These are phyloP conservation scores for Waltergamsia citrina DNA, from an alignment of 2,329 filamentous ascomycete genomes.

Conservation along the genomic window DNA sequence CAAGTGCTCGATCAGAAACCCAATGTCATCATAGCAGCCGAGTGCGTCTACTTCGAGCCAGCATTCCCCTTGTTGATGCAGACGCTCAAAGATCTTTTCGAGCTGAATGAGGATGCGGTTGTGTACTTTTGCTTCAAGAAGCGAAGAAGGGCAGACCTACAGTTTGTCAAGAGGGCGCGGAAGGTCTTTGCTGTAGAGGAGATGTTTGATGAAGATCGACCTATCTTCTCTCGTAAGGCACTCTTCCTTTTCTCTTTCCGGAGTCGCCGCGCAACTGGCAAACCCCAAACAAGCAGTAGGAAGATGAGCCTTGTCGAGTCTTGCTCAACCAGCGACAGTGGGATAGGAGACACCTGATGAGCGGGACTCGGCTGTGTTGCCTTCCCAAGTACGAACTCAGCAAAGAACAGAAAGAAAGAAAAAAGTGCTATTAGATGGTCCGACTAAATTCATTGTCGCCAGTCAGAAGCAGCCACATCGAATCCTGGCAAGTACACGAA, in stretches of 20 bases:
- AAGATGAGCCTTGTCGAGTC: too few species aligned
- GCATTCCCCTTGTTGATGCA: conserved; percentile 80
- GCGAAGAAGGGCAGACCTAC: conserved; percentile 69
- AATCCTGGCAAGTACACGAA: too few species aligned
- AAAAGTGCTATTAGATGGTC: too few species aligned
- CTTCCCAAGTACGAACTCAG: too few species aligned
- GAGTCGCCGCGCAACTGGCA: conserved; percentile 16
- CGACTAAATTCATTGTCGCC: too few species aligned
- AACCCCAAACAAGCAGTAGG: neutral
- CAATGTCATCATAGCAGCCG: conserved; percentile 82
- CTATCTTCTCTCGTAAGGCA: conserved; percentile 44
- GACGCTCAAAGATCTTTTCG: conserved; percentile 67
- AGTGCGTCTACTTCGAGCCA: conserved; percentile 96
- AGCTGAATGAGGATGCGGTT: conserved; percentile 55
- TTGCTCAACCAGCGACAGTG: too few species aligned
- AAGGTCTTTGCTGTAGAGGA: conserved; percentile 57
- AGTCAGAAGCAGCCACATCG: too few species aligned
- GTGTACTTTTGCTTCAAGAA: conserved; percentile 92
- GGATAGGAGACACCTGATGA: too few species aligned
- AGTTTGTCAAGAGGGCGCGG: conserved; percentile 62
- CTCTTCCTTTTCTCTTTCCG: conserved; percentile 53
- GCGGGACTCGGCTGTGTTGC: too few species aligned
- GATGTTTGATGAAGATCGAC: conserved; percentile 50
- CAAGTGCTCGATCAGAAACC: conserved; percentile 49
- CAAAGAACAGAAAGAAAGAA: too few species aligned